phyloP scores from a whole-genome alignment of 371 early-diverging fungal genomes.

The Mucor plumbeus region DNA sequence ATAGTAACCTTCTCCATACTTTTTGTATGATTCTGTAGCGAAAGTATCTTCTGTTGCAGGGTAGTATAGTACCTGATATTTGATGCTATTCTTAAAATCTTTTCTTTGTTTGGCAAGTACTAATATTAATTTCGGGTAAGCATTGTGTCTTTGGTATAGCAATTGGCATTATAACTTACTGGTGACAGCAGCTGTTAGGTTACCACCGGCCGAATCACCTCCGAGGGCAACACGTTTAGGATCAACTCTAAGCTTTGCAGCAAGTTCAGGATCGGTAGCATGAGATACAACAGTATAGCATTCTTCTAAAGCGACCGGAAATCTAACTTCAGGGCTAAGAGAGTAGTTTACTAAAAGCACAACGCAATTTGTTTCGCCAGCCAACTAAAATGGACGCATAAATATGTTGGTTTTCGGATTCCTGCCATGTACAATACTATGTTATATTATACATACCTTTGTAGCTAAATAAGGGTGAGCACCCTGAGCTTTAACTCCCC shows the following conservation, averaged over 20 bases:
- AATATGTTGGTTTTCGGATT: neutral
- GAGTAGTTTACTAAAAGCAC: slow-evolving; percentile 34
- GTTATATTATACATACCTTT: neutral
- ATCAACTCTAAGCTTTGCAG: slow-evolving; percentile 20
- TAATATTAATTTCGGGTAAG: neutral
- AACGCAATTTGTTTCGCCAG: slow-evolving; percentile 3
- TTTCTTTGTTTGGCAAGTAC: slow-evolving; percentile 20
- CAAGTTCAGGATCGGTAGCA: slow-evolving; percentile 23
- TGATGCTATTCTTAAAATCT: slow-evolving; percentile 7
- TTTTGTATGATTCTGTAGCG: slow-evolving; percentile 12
- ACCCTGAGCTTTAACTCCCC: slow-evolving; percentile 1
- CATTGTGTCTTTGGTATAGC: neutral
- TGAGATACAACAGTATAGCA: slow-evolving; percentile 29
- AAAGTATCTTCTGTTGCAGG: slow-evolving; percentile 11
- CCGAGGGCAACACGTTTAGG: slow-evolving; percentile 30
- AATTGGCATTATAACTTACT: slow-evolving; percentile 15
- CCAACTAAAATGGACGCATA: neutral
- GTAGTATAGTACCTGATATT: slow-evolving; percentile 14
- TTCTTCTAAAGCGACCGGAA: slow-evolving; percentile 38
- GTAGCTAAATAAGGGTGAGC: slow-evolving; percentile 12
- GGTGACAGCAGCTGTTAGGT: slow-evolving; percentile 35
- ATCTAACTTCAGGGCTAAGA: slow-evolving; percentile 30
- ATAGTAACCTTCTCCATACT: slow-evolving; percentile 1
- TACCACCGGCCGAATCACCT: slow-evolving; percentile 46
- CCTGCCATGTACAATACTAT: neutral